phyloP scores from a whole-genome alignment of 768 basidiomycete genomes.

The Leccinellum albellum region DNA sequence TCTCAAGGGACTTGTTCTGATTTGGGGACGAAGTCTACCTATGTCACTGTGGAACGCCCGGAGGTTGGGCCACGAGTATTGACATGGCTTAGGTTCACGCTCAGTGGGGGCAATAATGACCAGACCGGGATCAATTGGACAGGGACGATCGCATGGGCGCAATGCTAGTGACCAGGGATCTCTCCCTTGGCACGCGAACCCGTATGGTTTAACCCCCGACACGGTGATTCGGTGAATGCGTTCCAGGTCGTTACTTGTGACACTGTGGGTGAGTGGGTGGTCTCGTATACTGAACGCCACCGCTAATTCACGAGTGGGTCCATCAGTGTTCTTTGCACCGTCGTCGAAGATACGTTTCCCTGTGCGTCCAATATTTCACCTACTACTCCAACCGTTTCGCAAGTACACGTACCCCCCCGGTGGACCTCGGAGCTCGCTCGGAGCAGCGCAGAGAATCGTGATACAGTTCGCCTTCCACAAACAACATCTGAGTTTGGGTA shows the following conservation, averaged over 20 bases:
- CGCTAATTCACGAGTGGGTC: constrained; percentile 31
- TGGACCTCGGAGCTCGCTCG: constrained; percentile 32
- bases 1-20: constrained; percentile 34
- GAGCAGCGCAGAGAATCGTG: constrained; percentile 48
- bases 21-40: constrained; percentile 73
- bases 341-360: constrained; percentile 34
- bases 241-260: constrained; percentile 23
- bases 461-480: constrained; percentile 45
- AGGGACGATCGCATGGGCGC: constrained; percentile 1
- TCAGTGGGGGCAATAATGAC: constrained; percentile 48
- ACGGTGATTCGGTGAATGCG: constrained; percentile 38
- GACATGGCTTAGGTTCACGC: constrained; percentile 55
- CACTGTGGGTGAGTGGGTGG: constrained; percentile 17
- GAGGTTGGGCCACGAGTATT: constrained; percentile 54
- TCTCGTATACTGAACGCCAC: constrained; percentile 35
- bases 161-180: constrained; percentile 41
- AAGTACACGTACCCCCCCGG: constrained; percentile 5
- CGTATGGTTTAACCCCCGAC: constrained; percentile 55
- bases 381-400: constrained; percentile 58
- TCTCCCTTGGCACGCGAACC: constrained; percentile 57
- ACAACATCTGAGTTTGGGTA: constrained; percentile 22
- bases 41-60: constrained; percentile 47
- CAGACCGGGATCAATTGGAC: neutral
- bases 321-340: constrained; percentile 36
- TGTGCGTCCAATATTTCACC: neutral